Evolutionary conservation across 2,329 filamentous ascomycete species (phyloP).

Genomic region (Penicillium sp.): DNA sequence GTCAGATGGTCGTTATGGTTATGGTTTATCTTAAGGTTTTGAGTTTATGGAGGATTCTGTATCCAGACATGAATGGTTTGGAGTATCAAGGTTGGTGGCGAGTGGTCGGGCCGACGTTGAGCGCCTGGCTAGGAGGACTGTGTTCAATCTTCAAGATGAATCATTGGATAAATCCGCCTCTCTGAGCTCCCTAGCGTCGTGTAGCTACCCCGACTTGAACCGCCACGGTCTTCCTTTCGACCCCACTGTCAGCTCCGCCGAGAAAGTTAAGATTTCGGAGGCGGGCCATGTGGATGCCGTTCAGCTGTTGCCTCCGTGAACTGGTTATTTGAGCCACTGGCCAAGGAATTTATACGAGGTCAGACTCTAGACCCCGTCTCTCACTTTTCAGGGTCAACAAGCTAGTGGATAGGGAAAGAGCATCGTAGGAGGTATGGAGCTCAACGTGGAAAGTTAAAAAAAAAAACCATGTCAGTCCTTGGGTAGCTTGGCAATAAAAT

Average conservation of each 20-base stretch:
- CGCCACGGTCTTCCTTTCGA: neutral
- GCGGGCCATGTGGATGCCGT: neutral
- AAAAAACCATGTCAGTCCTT: neutral
- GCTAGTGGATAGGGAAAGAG: neutral
- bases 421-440: no score
- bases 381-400: neutral
- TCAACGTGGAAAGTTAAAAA: neutral
- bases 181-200: neutral
- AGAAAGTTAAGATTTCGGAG: conserved; percentile 2
- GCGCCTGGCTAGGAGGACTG: neutral
- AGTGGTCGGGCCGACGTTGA: neutral
- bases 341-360: neutral
- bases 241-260: neutral
- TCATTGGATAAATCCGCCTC: neutral
- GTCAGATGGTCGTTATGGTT: neutral
- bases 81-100: neutral
- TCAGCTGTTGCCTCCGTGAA: neutral
- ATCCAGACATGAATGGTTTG: neutral
- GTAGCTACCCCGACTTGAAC: neutral
- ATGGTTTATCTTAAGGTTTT: neutral
- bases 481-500: neutral
- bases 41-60: neutral
- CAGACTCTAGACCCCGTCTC: neutral
- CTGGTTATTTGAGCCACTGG: neutral
- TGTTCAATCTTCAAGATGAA: neutral